phyloP scores from a whole-genome alignment of 2,329 filamentous ascomycete species.

The Ascochyta koolunga region DNA sequence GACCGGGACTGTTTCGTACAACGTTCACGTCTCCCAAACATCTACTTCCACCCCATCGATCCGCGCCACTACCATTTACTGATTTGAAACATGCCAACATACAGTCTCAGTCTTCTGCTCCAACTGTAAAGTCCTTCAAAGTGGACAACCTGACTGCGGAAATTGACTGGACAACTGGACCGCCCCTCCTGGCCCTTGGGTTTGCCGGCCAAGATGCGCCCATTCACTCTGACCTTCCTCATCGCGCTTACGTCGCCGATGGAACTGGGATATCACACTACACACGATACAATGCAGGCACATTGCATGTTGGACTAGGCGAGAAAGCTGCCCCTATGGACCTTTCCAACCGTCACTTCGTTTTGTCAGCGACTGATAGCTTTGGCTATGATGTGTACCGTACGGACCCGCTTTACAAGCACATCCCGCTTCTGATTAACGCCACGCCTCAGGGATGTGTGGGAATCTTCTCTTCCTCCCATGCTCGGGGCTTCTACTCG shows the following conservation, averaged over 20 bases:
- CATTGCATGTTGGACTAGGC: conserved; percentile 72
- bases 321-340: conserved; percentile 78
- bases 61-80: conserved; percentile 55
- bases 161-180: conserved; percentile 65
- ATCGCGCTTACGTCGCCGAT: conserved; percentile 70
- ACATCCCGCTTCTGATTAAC: conserved; percentile 75
- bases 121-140: conserved; percentile 51
- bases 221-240: conserved; percentile 67
- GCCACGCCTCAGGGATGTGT: conserved; percentile 68
- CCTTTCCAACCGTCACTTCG: conserved; percentile 69
- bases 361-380: conserved; percentile 71
- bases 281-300: conserved; percentile 65
- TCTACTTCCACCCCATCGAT: conserved; percentile 69
- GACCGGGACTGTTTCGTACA: conserved; percentile 69
- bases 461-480: conserved; percentile 70
- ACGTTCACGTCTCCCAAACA: conserved; percentile 68
- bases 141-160: conserved; percentile 59
- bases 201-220: conserved; percentile 58
- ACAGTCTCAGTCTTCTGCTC: conserved; percentile 26
- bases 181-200: conserved; percentile 62
- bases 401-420: conserved; percentile 76
- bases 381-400: conserved; percentile 76
- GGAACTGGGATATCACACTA: conserved; percentile 69
- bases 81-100: conserved; percentile 43
- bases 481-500: conserved; percentile 68